Evolutionary conservation across 2,329 filamentous ascomycete genomes (phyloP), one percentile per base, ranked within the genome.

Genomic region (Stemphylium vesicarium): DNA sequence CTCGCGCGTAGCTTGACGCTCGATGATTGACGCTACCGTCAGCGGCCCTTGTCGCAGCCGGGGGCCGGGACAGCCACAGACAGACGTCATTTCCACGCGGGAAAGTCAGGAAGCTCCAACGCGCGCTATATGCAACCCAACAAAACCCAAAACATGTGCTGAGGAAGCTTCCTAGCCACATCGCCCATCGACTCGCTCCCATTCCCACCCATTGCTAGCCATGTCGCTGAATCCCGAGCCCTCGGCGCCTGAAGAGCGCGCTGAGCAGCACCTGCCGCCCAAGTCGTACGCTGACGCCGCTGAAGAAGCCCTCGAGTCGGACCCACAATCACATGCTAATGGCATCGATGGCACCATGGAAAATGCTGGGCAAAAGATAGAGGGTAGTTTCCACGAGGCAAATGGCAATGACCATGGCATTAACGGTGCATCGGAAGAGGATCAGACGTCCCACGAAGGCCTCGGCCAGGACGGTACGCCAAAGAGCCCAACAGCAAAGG

Each of bases 281-380:
- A 81, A 80, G 62, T 77, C 75, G 42, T 80, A 77, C 63, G 76
- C 75, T 31, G 77, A 77, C 56, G 78, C 77, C 29, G 73, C 74
- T 53, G 67, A 75, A 59, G 65, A 74, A 53, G 70, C 65, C 50
- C 57, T 72, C 24, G 48, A 69, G 46, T 55, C 69, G 39, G 52
- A 66, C 48, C 56, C 59, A 40, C 57, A 62, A 56, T 66, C 65
- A 62, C 66, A 71, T 62, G 63, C 41, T 24, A 62, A 61, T 29
- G 40, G 50, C 45, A 55, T 44, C 18, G 59, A 69, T 33, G 61
- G 55, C 53, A 54, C 59, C 22, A 49, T 43, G 15, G 56, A 63
- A 37, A 46, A 62, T 12, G 51, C 29, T 22, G 40, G 16, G 24
- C 33, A 47, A 42, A 50, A 42, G 13, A 12, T 53, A 15, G 50